phyloP scores from a whole-genome alignment of 257 asterid genomes.

The Thymus mandschuricus region DNA sequence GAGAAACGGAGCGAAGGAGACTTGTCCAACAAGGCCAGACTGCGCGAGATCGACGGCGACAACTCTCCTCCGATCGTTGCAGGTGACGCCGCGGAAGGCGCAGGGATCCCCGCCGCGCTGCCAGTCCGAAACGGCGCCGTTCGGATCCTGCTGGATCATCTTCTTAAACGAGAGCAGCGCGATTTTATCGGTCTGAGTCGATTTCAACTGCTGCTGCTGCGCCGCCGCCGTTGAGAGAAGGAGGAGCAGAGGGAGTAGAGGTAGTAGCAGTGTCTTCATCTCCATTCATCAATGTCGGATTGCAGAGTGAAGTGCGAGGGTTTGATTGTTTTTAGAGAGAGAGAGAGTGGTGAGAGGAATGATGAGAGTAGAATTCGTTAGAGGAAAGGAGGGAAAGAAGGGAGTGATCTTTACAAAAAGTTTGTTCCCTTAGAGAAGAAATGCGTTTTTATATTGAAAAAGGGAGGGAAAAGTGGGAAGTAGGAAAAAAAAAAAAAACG shows the following conservation, averaged over 20 bases:
- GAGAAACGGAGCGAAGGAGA: conserved; percentile 58
- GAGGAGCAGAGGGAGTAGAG: not conserved
- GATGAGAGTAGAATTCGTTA: conserved; percentile 54
- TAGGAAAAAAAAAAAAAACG: not conserved
- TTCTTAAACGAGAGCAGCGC: conserved; percentile 82
- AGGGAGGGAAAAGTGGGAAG: conserved; percentile 59
- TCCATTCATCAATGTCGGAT: conserved; percentile 44
- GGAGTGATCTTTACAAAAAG: conserved; percentile 68
- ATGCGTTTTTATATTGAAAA: conserved; percentile 41
- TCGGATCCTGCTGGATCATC: conserved; percentile 65
- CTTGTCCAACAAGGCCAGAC: conserved; percentile 61
- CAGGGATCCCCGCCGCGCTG: conserved; percentile 57
- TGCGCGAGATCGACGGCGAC: conserved; percentile 71
- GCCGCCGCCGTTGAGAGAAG: conserved; percentile 27
- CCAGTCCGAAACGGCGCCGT: conserved; percentile 70
- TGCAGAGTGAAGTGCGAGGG: conserved; percentile 31
- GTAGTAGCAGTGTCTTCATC: conserved; percentile 33
- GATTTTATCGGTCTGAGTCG: conserved; percentile 62
- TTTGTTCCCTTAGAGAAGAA: conserved; percentile 24
- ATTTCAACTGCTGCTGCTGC: conserved; percentile 9
- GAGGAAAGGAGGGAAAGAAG: conserved; percentile 45
- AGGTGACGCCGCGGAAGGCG: conserved; percentile 68
- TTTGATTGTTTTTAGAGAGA: conserved; percentile 12
- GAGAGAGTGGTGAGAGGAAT: conserved; percentile 51
- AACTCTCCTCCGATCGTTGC: conserved; percentile 61